Percentiles rank a stretch among this genome's conserved stretches.
Conservation (phyloP, 2,329 filamentous ascomycete genomes). For the Aureobasidium zeae region DNA sequence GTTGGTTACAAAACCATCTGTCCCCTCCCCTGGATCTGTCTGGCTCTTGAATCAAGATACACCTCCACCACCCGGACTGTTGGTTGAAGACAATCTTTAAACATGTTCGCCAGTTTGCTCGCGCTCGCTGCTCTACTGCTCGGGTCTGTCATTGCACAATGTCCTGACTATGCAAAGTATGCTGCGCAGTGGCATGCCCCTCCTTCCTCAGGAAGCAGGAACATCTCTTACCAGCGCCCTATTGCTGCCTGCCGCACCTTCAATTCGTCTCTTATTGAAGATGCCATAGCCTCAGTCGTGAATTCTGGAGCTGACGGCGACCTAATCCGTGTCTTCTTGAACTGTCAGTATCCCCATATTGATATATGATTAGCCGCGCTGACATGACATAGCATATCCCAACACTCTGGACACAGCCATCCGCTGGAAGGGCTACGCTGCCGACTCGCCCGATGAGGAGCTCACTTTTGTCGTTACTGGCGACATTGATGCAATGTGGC, state of each 20-base stretch:
- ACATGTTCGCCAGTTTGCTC: constrained; percentile 8
- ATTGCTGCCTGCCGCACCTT: constrained; percentile 38
- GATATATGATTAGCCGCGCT: background rate
- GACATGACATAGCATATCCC: constrained; percentile 41
- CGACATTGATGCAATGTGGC: constrained; percentile 43
- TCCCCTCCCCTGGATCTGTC: no score
- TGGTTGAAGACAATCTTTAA: background rate
- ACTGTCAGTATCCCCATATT: constrained; percentile 34
- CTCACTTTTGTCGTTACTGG: constrained; percentile 52
- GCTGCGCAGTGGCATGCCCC: constrained; percentile 34
- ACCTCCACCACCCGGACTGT: background rate
- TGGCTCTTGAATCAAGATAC: no score
- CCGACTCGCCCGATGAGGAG: constrained; percentile 52
- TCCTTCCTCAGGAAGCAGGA: constrained; percentile 35
- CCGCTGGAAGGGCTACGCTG: constrained; percentile 54
- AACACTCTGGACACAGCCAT: constrained; percentile 69
- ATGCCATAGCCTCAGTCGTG: constrained; percentile 29
- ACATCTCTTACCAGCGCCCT: constrained; percentile 39
- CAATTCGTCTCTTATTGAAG: constrained; percentile 36
- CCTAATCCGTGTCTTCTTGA: constrained; percentile 60
- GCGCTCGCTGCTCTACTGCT: background rate
- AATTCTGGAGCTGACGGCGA: constrained; percentile 42
- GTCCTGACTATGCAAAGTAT: constrained; percentile 39
- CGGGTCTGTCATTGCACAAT: constrained; percentile 24
- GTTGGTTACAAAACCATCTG: background rate